Evolutionary conservation across 768 basidiomycete species (phyloP), one percentile per base, ranked within the genome.

Genomic region (Gelatoporia subvermispora): DNA sequence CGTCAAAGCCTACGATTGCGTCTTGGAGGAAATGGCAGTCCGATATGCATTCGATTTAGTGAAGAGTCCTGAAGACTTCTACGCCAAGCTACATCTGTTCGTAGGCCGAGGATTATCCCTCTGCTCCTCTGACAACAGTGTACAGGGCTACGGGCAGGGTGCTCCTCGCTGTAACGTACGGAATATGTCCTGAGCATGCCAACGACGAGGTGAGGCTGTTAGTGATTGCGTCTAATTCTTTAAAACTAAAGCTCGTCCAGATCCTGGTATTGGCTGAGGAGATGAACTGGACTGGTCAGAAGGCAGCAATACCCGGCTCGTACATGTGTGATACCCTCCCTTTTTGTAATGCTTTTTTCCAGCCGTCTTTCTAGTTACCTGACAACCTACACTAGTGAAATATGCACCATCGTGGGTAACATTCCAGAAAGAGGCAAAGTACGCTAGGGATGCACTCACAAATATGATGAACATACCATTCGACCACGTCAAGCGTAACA

Each of bases 181-280:
- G 52, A 1, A 20, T 53, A 4, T 25, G 34, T 3, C 39, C 42
- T 8, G 22, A 44, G 22, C 42, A 34, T 7, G 52, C 52, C 10
- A 45, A 53, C 23, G 28, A 34, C 22, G 48, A 53, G 44, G 52
- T 53, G 17, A n/a, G 48, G 16, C 9, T 8, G 9, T 11, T 11
- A 9, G 10, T 8, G 21, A 22, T 11, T 22, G 41, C 11, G 13
- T 18, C 25, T 25, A 23, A 13, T 10, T 21, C 41, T 22, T 22
- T 24, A 24, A 43, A 5, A 43, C 41, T 11, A 22, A n/a, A n/a
- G n/a, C n/a, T 21, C 13, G 78, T 51, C n/a, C 71, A 76, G 7
- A 72, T 68, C 51, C 61, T 81, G 24, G 47, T 56, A 0, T 56
- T 70, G 4, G 74, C 72, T 0, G 68, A 75, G 23, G 55, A 66